Evolutionary conservation across 2,329 filamentous ascomycete genomes (phyloP).

Genomic region (Lachnellula cervina): DNA sequence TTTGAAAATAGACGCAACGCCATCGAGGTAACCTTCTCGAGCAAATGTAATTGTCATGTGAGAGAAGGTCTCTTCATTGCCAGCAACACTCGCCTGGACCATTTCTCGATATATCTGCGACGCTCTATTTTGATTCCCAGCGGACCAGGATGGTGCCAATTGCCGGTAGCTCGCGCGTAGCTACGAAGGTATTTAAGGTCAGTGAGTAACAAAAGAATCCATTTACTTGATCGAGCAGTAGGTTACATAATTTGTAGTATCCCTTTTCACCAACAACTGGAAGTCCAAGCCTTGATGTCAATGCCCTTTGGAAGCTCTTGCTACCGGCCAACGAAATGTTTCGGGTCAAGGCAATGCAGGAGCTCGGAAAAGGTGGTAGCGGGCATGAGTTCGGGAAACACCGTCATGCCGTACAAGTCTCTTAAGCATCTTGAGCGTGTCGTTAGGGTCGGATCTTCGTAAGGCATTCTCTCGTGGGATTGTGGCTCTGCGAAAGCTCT

Average conservation of each 20-base stretch:
- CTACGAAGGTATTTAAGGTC: slow-evolving; percentile 51
- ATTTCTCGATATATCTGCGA: slow-evolving; percentile 43
- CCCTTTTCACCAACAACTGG: slow-evolving; percentile 4
- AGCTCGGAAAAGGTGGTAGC: too few species aligned
- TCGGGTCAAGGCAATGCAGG: slow-evolving; percentile 56
- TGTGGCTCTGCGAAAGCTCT: neutral
- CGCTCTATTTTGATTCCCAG: slow-evolving; percentile 17
- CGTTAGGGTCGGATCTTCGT: too few species aligned
- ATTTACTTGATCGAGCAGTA: slow-evolving; percentile 18
- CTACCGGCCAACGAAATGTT: slow-evolving; percentile 42
- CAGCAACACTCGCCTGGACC: slow-evolving; percentile 37
- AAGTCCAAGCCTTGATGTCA: slow-evolving; percentile 39
- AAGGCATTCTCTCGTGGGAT: slow-evolving; percentile 31
- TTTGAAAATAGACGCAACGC: slow-evolving; percentile 43
- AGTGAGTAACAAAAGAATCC: slow-evolving; percentile 36
- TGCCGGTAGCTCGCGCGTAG: slow-evolving; percentile 44
- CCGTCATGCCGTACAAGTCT: too few species aligned
- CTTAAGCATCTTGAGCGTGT: too few species aligned
- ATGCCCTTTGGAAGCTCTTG: slow-evolving; percentile 43
- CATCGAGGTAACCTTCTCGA: slow-evolving; percentile 45
- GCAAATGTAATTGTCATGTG: slow-evolving; percentile 47
- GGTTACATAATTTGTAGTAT: slow-evolving; percentile 20
- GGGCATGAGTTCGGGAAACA: too few species aligned
- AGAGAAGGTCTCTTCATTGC: slow-evolving; percentile 49
- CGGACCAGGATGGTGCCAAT: slow-evolving; percentile 29